phyloP scores from a whole-genome alignment of 2,329 filamentous ascomycete genomes.

The Pseudofabraea citricarpa region DNA sequence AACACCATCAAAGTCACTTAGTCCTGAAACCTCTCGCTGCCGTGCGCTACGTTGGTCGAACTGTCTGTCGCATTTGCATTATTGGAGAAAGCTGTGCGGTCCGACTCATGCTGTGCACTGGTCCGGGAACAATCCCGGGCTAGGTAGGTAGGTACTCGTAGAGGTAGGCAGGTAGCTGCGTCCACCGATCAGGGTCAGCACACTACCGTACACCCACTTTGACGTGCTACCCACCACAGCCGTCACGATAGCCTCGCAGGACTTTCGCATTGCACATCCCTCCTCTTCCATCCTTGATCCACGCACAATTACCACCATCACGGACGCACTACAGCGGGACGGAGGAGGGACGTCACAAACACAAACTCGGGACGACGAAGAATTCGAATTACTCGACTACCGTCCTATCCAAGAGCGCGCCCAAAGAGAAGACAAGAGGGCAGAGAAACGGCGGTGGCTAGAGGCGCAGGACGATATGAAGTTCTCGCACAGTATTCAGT shows the following conservation, averaged over 20 bases:
- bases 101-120: too few species aligned
- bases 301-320: slow-evolving; percentile 1
- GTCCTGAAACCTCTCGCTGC: too few species aligned
- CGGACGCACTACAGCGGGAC: slow-evolving; percentile 15
- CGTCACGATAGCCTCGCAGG: slow-evolving; percentile 2
- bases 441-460: slow-evolving; percentile 64
- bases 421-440: slow-evolving; percentile 36
- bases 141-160: too few species aligned
- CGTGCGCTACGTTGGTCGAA: too few species aligned
- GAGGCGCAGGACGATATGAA: slow-evolving; percentile 87
- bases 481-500: slow-evolving; percentile 99
- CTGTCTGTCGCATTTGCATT: too few species aligned
- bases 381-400: slow-evolving; percentile 26
- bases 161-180: too few species aligned
- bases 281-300: not conserved
- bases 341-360: slow-evolving; percentile 16
- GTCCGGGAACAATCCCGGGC: too few species aligned
- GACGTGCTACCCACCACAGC: not conserved
- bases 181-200: too few species aligned
- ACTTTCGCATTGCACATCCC: slow-evolving; percentile 1
- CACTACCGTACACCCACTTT: too few species aligned
- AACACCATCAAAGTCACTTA: too few species aligned
- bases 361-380: slow-evolving; percentile 15
- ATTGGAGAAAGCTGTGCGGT: too few species aligned
- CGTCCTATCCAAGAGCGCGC: slow-evolving; percentile 8